Percentiles rank a stretch among this genome's conserved stretches.
Conservation (phyloP, 2,329 filamentous ascomycete genomes). For the Beauveria australis region DNA sequence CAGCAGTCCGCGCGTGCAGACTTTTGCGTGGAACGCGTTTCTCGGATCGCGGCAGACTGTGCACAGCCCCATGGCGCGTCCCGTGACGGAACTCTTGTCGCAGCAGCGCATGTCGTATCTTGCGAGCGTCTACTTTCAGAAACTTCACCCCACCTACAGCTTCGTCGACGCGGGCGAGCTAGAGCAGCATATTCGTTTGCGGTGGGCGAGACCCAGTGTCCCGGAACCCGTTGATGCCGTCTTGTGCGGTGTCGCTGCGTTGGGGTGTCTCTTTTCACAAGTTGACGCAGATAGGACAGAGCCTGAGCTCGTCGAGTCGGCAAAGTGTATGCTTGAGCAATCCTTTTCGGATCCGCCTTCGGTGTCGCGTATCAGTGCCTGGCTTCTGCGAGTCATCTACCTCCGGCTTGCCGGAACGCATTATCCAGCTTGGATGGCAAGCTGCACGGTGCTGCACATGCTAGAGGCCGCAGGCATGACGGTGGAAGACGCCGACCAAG, state of each 20-base stretch:
- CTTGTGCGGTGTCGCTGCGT: conserved; percentile 45
- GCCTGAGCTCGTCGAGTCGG: conserved; percentile 36
- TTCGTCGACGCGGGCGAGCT: conserved; percentile 33
- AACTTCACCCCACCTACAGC: conserved; percentile 44
- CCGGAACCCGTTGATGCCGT: conserved; percentile 36
- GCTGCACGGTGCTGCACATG: conserved; percentile 49
- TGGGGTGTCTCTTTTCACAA: conserved; percentile 44
- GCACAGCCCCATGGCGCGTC: conserved; percentile 18
- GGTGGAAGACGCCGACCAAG: conserved; percentile 25
- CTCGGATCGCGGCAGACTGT: conserved; percentile 21
- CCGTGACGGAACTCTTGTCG: conserved; percentile 38
- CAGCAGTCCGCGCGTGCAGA: conserved; percentile 36
- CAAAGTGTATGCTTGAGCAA: conserved; percentile 37
- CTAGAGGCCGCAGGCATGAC: conserved; percentile 45
- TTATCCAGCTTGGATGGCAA: conserved; percentile 49
- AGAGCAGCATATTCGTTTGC: conserved; percentile 19
- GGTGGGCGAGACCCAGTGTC: conserved; percentile 25
- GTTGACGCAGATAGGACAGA: conserved; percentile 32
- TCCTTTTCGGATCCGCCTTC: conserved; percentile 24
- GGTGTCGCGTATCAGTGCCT: conserved; percentile 35
- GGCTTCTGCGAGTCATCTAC: conserved; percentile 46
- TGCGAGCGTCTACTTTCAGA: conserved; percentile 41
- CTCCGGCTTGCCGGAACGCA: conserved; percentile 44
- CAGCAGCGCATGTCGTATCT: conserved; percentile 38
- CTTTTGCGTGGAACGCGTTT: conserved; percentile 47